Conservation (phyloP, 1,284 basidiomycete genomes). For the Schizophyllum amplum region DNA sequence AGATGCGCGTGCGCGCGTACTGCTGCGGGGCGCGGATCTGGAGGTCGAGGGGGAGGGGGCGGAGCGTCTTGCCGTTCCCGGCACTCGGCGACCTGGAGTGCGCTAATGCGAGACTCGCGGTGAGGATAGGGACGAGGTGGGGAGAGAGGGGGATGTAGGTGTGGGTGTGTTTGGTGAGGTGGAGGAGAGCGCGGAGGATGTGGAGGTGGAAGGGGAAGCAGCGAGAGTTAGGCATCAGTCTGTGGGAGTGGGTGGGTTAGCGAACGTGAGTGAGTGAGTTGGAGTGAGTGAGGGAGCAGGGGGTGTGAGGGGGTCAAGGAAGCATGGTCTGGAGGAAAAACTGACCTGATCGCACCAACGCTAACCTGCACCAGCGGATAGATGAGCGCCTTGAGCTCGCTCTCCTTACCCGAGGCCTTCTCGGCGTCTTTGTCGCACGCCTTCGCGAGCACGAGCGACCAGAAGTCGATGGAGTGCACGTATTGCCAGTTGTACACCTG, state of each 20-base stretch:
- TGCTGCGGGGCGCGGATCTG: conserved; percentile 84
- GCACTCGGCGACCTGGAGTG: too few species aligned
- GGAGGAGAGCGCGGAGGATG: conserved; percentile 20
- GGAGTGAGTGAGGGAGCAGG: conserved; percentile 80
- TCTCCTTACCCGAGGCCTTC: conserved; percentile 49
- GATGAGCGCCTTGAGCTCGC: conserved; percentile 80
- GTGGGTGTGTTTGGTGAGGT: conserved; percentile 61
- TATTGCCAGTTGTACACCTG: conserved; percentile 99
- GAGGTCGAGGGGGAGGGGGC: conserved; percentile 85
- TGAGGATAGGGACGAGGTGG: conserved; percentile 82
- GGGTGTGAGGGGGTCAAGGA: conserved; percentile 33
- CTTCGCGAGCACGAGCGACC: conserved; percentile 83
- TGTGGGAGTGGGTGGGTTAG: too few species aligned
- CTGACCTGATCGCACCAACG: conserved; percentile 85
- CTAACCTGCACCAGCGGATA: conserved; percentile 96
- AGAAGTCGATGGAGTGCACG: conserved; percentile 94
- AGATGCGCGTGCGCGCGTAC: conserved; percentile 86
- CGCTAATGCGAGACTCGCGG: conserved; percentile 48
- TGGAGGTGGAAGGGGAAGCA: conserved; percentile 16
- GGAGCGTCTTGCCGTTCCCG: conserved; percentile 73
- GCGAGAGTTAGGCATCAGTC: neutral
- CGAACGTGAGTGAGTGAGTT: too few species aligned
- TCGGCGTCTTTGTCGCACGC: conserved; percentile 63
- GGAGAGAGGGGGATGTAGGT: conserved; percentile 89
- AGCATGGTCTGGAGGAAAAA: conserved; percentile 15